A percentile compares a stretch with the other conserved stretches of the same genome.
Evolutionary conservation across 495 filamentous ascomycete species (phyloP).

Genomic region (Annulohypoxylon nitens): DNA sequence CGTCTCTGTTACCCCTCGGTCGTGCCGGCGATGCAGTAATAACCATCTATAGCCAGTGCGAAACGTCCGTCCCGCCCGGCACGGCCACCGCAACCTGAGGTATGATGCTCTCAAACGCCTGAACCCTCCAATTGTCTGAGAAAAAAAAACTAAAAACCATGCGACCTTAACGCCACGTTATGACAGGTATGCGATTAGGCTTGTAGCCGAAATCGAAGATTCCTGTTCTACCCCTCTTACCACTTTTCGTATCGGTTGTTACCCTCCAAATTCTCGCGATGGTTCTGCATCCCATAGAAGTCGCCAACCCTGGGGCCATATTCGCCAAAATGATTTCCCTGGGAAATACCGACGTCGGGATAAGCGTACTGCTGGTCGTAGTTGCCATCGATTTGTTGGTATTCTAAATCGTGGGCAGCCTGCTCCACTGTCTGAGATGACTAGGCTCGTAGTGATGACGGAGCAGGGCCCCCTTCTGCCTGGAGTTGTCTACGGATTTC

Average conservation of each 20-base stretch:
- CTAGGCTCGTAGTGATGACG: slow-evolving; percentile 49
- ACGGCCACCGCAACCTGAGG: slow-evolving; percentile 28
- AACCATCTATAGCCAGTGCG: slow-evolving; percentile 42
- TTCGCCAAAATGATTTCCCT: background rate
- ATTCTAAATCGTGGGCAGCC: background rate
- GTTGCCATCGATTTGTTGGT: background rate
- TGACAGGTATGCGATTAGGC: slow-evolving; percentile 38
- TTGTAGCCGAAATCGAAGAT: slow-evolving; percentile 23
- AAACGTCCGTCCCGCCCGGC: slow-evolving; percentile 32
- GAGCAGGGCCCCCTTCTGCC: slow-evolving; percentile 48
- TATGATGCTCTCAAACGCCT: slow-evolving; percentile 47
- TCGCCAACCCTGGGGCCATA: background rate
- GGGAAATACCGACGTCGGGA: background rate
- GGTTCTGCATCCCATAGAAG: slow-evolving; percentile 1
- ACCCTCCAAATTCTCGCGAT: background rate
- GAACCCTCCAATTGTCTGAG: slow-evolving; percentile 24
- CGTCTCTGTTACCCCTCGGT: slow-evolving; percentile 17
- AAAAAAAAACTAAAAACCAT: slow-evolving; percentile 32
- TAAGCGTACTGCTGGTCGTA: background rate
- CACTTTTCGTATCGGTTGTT: background rate
- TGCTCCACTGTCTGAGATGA: slow-evolving; percentile 13
- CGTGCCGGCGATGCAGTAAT: slow-evolving; percentile 20
- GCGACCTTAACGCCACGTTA: slow-evolving; percentile 48
- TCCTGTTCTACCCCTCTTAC: slow-evolving; percentile 14
- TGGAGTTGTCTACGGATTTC: slow-evolving; percentile 57